phyloP scores from a whole-genome alignment of 192 early-diverging fungal species.

The Coemansia sp. region DNA sequence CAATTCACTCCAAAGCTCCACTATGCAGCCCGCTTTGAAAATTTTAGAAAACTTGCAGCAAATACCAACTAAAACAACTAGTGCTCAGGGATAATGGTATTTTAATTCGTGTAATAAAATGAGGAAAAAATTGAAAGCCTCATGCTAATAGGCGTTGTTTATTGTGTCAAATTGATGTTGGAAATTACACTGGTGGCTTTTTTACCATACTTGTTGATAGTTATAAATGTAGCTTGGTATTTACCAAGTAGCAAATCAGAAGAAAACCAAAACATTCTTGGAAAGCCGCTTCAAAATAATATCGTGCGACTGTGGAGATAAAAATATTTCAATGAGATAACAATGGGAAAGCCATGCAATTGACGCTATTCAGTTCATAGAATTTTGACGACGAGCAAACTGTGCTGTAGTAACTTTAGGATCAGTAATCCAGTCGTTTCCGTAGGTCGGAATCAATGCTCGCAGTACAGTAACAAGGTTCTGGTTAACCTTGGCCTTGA shows the following conservation, averaged over 20 bases:
- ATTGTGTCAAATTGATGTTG: too few relatives aligned
- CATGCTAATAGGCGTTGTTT: too few relatives aligned
- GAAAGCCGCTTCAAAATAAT: neutral
- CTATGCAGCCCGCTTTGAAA: too few relatives aligned
- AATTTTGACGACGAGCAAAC: constrained; percentile 16
- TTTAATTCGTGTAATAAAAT: neutral
- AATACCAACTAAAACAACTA: too few relatives aligned
- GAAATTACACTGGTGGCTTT: neutral
- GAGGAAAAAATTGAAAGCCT: too few relatives aligned
- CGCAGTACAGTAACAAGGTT: constrained; percentile 32
- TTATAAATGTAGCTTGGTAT: neutral
- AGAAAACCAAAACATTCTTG: neutral
- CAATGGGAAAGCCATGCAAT: too few relatives aligned
- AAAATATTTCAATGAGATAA: neutral
- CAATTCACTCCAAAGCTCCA: neutral
- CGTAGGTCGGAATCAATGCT: constrained; percentile 44
- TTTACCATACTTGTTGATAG: neutral
- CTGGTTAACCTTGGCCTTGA: constrained; percentile 25
- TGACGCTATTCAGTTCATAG: too few relatives aligned
- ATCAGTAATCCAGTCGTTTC: constrained; percentile 15
- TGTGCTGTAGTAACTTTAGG: constrained; percentile 10
- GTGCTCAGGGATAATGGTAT: too few relatives aligned
- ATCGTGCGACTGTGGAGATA: constrained; percentile 8
- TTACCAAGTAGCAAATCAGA: neutral
- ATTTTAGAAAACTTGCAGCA: too few relatives aligned